These are phyloP conservation scores for Lasiosphaeria miniovina DNA, from an alignment of 495 filamentous ascomycete genomes.

Conservation along the genomic window DNA sequence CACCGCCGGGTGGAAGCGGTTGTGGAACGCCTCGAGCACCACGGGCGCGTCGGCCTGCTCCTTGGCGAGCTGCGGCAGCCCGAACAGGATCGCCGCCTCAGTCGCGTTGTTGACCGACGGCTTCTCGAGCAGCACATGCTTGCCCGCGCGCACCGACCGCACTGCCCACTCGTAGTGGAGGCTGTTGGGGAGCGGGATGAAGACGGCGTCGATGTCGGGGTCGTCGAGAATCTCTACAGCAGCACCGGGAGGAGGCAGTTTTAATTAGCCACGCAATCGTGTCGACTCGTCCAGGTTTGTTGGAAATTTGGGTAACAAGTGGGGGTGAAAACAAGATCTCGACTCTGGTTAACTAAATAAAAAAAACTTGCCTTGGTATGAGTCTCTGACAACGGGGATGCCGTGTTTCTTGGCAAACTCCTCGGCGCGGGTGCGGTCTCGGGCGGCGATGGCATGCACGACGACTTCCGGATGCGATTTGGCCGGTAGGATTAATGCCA, in stretches of 20 bases:
- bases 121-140: slow-evolving; percentile 61
- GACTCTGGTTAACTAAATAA: too few species aligned
- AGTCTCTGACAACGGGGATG: slow-evolving; percentile 52
- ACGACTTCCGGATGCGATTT: slow-evolving; percentile 58
- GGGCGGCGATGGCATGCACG: slow-evolving; percentile 56
- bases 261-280: neutral
- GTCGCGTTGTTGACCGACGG: slow-evolving; percentile 49
- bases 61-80: slow-evolving; percentile 27
- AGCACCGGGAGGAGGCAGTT: too few species aligned
- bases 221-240: slow-evolving; percentile 44
- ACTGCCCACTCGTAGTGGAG: slow-evolving; percentile 57
- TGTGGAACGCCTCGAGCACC: slow-evolving; percentile 60
- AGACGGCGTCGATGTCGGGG: slow-evolving; percentile 48
- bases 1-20: slow-evolving; percentile 56
- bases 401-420: slow-evolving; percentile 55
- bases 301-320: neutral
- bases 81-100: slow-evolving; percentile 48
- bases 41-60: slow-evolving; percentile 32
- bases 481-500: slow-evolving; percentile 53
- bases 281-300: neutral
- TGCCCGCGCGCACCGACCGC: slow-evolving; percentile 49
- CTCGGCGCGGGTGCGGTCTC: slow-evolving; percentile 49
- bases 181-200: slow-evolving; percentile 51
- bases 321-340: too few species aligned
- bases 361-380: slow-evolving; percentile 41